A percentile compares a stretch with the other conserved stretches of the same genome.
phyloP scores from a whole-genome alignment of 371 early-diverging fungal genomes.

The Mortierella sp. region DNA sequence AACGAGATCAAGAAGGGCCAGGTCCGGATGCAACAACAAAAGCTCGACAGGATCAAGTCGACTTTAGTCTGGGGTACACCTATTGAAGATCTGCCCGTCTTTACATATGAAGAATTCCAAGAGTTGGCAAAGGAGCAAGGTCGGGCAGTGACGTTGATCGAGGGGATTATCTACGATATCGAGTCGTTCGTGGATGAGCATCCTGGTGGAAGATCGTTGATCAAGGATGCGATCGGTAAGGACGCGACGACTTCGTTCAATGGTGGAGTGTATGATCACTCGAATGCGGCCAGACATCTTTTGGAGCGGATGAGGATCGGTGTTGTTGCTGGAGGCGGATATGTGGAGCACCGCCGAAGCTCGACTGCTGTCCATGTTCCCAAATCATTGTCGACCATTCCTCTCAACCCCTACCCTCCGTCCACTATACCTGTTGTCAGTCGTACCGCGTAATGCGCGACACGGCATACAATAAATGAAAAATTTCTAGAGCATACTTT shows the following conservation, averaged over 20 bases:
- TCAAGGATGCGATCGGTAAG: conserved; percentile 55
- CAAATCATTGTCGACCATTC: conserved; percentile 4
- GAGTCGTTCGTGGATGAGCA: conserved; percentile 89
- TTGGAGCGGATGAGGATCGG: conserved; percentile 77
- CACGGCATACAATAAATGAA: too few species aligned
- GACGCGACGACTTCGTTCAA: conserved; percentile 88
- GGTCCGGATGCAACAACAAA: conserved; percentile 86
- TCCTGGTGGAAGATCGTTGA: conserved; percentile 78
- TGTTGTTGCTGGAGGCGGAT: conserved; percentile 66
- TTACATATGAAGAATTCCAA: conserved; percentile 83
- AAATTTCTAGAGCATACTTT: too few species aligned
- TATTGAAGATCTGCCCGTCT: conserved; percentile 77
- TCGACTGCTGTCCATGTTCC: conserved; percentile 17
- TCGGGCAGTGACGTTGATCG: conserved; percentile 87
- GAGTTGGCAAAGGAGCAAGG: conserved; percentile 65
- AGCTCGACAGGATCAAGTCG: conserved; percentile 68
- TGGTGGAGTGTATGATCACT: conserved; percentile 88
- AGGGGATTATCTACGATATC: conserved; percentile 92
- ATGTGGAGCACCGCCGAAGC: conserved; percentile 55
- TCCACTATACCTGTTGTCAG: conserved; percentile 4
- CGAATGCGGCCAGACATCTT: conserved; percentile 84
- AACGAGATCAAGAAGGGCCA: conserved; percentile 92
- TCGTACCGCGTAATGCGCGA: conserved; percentile 23
- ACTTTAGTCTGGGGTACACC: conserved; percentile 82
- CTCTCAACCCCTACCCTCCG: conserved; percentile 20